Conservation (phyloP, 2,329 filamentous ascomycete genomes). For the Aspergillus ibericus region DNA sequence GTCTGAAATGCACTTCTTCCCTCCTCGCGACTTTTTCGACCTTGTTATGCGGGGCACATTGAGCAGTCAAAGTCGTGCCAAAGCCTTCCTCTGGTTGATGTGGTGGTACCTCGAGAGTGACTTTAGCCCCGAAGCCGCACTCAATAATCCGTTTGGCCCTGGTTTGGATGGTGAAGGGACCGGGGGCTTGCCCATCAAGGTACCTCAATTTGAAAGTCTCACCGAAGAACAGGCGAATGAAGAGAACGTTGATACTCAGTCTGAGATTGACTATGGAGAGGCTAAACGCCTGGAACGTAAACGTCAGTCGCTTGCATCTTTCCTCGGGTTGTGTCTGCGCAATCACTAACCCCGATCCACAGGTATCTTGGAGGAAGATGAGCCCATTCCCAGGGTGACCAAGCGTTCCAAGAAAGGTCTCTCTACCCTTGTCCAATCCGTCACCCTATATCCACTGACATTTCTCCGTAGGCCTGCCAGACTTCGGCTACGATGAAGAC, state of each 20-base stretch:
- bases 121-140: conserved; percentile 82
- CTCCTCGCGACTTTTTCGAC: conserved; percentile 88
- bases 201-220: conserved; percentile 49
- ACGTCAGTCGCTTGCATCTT: conserved; percentile 29
- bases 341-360: conserved; percentile 13
- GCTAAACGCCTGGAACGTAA: conserved; percentile 51
- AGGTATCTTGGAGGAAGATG: conserved; percentile 52
- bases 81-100: conserved; percentile 94
- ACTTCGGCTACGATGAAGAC: conserved; percentile 37
- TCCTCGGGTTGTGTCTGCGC: neutral
- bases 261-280: conserved; percentile 51
- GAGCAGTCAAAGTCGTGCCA: conserved; percentile 78
- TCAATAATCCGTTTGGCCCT: conserved; percentile 84
- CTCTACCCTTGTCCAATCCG: conserved; percentile 8
- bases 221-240: conserved; percentile 52
- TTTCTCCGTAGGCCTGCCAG: conserved; percentile 13
- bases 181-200: conserved; percentile 47
- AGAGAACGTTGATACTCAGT: conserved; percentile 52
- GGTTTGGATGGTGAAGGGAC: conserved; percentile 46
- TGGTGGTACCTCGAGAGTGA: conserved; percentile 99
- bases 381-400: conserved; percentile 43
- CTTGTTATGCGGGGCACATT: conserved; percentile 87
- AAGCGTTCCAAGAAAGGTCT: conserved; percentile 49
- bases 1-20: conserved; percentile 87
- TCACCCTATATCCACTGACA: conserved; percentile 7